Conservation (phyloP, 306 rosid genomes). For the Neltuma alba region DNA sequence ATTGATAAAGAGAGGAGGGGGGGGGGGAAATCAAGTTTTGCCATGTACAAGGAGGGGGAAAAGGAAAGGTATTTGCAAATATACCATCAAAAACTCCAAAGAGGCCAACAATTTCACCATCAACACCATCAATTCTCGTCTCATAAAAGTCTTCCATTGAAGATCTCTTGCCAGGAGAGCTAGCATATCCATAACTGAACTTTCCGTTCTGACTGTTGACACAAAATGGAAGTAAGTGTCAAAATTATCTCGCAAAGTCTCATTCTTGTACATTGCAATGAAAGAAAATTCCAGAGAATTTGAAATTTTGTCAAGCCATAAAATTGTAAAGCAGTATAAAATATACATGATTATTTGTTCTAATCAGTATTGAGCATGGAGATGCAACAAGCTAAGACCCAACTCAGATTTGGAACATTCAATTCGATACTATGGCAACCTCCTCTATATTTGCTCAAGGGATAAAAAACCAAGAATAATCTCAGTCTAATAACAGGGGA, state of each 20-base stretch:
- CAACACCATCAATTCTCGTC: constrained; percentile 94
- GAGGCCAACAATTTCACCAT: constrained; percentile 94
- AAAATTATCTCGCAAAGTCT: constrained; percentile 25
- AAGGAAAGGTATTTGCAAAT: constrained; percentile 18
- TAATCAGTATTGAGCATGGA: background rate
- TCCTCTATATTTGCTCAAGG: background rate
- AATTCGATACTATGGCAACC: background rate
- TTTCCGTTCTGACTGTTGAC: constrained; percentile 87
- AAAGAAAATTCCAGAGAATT: constrained; percentile 1
- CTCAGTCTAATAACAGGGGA: background rate
- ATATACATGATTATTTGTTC: background rate
- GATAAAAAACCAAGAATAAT: too few relatives aligned
- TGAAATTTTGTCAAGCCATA: background rate
- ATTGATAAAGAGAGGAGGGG: background rate
- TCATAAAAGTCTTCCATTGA: constrained; percentile 99
- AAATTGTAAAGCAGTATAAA: background rate
- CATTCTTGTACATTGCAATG: constrained; percentile 1
- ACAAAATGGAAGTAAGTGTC: constrained; percentile 39
- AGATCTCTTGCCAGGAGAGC: constrained; percentile 97
- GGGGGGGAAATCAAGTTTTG: background rate
- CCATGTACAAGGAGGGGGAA: constrained; percentile 2
- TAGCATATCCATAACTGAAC: constrained; percentile 97
- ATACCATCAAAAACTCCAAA: constrained; percentile 98
- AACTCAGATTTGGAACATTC: background rate
- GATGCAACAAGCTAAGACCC: background rate